These are phyloP conservation scores for Citrus sp. DNA, from an alignment of 345 rosid genomes.

Conservation along the genomic window DNA sequence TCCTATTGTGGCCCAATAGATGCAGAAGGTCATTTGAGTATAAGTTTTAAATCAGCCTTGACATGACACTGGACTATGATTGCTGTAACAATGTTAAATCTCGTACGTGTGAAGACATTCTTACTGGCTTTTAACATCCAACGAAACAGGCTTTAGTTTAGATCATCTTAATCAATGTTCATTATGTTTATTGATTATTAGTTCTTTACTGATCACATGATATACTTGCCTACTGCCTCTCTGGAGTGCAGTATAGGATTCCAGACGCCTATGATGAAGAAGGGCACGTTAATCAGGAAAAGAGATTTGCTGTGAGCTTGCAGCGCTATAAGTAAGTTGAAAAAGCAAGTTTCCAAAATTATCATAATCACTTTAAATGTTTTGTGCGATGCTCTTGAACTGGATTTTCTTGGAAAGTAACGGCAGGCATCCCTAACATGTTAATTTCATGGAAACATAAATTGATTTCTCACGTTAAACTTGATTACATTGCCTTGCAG, in stretches of 20 bases:
- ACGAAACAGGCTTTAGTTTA: neutral
- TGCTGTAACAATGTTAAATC: neutral
- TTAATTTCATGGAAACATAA: constrained; percentile 1
- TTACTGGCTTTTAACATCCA: neutral
- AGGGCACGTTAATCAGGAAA: constrained; percentile 83
- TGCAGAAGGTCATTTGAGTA: neutral
- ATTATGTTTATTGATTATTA: neutral
- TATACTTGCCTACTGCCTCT: constrained; percentile 11
- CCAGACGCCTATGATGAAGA: constrained; percentile 97
- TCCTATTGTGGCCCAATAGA: neutral
- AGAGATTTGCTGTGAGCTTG: constrained; percentile 88
- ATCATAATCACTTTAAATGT: neutral
- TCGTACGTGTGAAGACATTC: neutral
- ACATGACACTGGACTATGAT: neutral
- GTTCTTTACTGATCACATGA: constrained; percentile 1
- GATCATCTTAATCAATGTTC: neutral
- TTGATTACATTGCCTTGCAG: constrained; percentile 29
- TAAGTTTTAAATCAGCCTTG: neutral
- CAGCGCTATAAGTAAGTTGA: constrained; percentile 76
- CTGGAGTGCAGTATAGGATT: constrained; percentile 68
- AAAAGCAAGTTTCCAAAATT: neutral
- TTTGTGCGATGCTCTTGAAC: neutral
- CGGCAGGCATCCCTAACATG: neutral
- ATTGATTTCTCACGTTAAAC: neutral
- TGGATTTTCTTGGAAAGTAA: constrained; percentile 14